Evolutionary conservation across 352 stramenopile genomes (phyloP).

Genomic region (Phytophthora cactorum): DNA sequence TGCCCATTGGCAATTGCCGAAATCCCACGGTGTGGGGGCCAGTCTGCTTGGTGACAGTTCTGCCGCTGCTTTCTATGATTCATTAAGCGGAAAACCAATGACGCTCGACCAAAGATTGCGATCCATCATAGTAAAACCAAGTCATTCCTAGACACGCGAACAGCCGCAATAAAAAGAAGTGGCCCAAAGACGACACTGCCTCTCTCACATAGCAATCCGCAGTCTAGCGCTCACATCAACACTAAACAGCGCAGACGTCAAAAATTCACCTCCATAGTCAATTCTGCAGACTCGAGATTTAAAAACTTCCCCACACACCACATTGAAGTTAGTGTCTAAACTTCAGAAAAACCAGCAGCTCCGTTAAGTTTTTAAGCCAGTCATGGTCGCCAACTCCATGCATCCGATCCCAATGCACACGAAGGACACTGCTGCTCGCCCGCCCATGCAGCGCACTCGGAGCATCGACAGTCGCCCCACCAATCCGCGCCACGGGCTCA

Average conservation of each 20-base stretch:
- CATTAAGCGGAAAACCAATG: not conserved
- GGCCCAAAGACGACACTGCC: conserved; percentile 10
- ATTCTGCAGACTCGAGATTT: too few relatives aligned
- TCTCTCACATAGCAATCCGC: conserved; percentile 27
- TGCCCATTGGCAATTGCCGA: not conserved
- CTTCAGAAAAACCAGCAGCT: conserved; percentile 10
- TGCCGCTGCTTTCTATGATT: not conserved
- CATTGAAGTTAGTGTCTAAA: conserved; percentile 9
- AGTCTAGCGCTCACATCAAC: conserved; percentile 21
- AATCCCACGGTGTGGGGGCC: not conserved
- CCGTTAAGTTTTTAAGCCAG: not conserved
- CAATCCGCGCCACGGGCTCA: conserved; percentile 17
- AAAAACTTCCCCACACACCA: not conserved
- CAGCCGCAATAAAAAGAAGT: conserved; percentile 33
- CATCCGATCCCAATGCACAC: conserved; percentile 10
- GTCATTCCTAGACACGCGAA: conserved; percentile 19
- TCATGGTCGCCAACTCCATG: conserved; percentile 21
- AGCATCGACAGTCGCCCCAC: conserved; percentile 20
- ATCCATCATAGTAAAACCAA: not conserved
- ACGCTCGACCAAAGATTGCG: not conserved
- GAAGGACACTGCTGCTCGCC: not conserved
- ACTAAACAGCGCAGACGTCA: not conserved
- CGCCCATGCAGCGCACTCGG: conserved; percentile 25
- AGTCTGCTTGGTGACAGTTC: conserved; percentile 1
- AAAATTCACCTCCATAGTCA: not conserved